Conservation (phyloP, 1,284 basidiomycete species). For the Sporisorium graminicola region DNA sequence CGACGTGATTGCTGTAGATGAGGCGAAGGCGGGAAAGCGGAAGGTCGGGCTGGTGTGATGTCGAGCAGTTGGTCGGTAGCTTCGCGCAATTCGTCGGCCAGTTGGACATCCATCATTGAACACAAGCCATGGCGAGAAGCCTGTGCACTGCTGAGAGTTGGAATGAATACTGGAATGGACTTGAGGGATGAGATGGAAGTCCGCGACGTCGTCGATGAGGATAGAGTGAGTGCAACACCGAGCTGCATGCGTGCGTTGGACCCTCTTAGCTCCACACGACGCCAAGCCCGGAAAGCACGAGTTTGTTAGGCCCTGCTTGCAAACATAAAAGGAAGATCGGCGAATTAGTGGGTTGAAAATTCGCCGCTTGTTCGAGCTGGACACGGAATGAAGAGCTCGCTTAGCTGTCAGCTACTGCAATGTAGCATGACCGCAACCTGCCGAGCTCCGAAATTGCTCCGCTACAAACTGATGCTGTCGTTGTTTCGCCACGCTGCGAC, state of each 20-base stretch:
- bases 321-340: not conserved
- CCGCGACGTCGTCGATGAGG: not conserved
- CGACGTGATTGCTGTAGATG: conserved; percentile 11
- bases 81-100: conserved; percentile 50
- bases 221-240: not conserved
- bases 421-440: not conserved
- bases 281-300: not conserved
- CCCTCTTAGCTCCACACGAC: conserved; percentile 25
- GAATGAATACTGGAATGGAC: not conserved
- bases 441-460: conserved; percentile 15
- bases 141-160: not conserved
- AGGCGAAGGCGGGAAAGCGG: conserved; percentile 14
- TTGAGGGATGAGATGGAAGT: not conserved
- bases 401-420: conserved; percentile 2
- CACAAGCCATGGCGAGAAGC: conserved; percentile 1
- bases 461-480: no score
- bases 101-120: conserved; percentile 38
- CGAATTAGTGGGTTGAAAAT: not conserved
- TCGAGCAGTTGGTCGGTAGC: conserved; percentile 52
- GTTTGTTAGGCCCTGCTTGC: not conserved
- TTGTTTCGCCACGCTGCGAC: no score
- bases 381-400: conserved; percentile 2
- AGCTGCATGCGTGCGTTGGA: conserved; percentile 33
- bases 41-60: conserved; percentile 17
- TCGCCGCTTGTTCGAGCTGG: not conserved